Percentiles rank a stretch among this genome's conserved stretches.
These are phyloP conservation scores for Alternaria arborescens DNA, from an alignment of 2,329 filamentous ascomycete genomes.

Conservation along the genomic window DNA sequence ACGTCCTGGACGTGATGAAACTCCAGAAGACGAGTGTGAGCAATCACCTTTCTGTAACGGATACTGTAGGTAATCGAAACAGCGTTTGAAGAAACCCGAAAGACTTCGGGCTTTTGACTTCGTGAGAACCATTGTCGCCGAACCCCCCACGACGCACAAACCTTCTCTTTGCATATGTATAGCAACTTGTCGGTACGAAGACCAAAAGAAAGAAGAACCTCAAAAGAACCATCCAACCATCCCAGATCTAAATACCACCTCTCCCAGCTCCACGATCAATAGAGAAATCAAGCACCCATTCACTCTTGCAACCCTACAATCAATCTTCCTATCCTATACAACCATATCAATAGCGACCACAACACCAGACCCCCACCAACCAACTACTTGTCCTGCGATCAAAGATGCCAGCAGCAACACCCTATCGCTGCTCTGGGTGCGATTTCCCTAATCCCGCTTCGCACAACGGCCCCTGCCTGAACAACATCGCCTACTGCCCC, in stretches of 20 bases:
- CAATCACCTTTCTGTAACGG: not conserved
- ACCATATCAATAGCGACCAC: not conserved
- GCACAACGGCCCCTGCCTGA: not conserved
- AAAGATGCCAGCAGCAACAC: not conserved
- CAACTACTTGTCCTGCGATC: not conserved
- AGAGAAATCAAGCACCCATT: not conserved
- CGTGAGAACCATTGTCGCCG: not conserved
- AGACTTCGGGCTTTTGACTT: not conserved
- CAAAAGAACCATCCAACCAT: constrained; percentile 1
- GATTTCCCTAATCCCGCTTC: constrained; percentile 1
- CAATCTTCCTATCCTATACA: not conserved
- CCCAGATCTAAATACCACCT: not conserved
- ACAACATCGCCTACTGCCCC: constrained; percentile 1
- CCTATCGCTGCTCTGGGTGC: not conserved
- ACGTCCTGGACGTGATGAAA: not conserved
- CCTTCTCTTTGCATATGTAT: constrained; percentile 1
- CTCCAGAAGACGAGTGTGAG: not conserved
- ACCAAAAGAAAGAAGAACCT: not conserved
- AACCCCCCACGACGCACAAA: constrained; percentile 3
- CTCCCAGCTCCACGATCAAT: not conserved
- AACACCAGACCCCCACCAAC: not conserved
- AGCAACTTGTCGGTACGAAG: not conserved
- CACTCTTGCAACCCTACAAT: not conserved
- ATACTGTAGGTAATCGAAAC: not conserved
- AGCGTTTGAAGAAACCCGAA: not conserved